phyloP scores from a whole-genome alignment of 345 rosid genomes.

The Populus ilicifolia region DNA sequence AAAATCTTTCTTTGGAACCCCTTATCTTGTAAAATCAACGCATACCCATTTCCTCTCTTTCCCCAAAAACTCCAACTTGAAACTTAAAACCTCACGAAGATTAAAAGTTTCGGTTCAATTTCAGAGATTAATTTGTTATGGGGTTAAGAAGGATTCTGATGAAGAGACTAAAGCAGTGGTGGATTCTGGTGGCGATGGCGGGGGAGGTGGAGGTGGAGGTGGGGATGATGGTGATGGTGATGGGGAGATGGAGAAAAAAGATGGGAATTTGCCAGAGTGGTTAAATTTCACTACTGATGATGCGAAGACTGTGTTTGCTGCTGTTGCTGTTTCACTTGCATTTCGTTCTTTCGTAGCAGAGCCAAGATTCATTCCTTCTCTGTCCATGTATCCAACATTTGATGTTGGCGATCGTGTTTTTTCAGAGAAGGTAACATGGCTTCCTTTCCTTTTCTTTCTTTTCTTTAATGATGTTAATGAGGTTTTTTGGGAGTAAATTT shows the following conservation, averaged over 20 bases:
- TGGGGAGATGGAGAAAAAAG: slow-evolving; percentile 37
- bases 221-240: slow-evolving; percentile 39
- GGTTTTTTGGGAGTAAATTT: neutral
- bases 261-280: slow-evolving; percentile 78
- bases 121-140: slow-evolving; percentile 25
- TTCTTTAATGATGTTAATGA: neutral
- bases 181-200: slow-evolving; percentile 31
- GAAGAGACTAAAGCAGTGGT: slow-evolving; percentile 42
- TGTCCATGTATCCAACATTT: slow-evolving; percentile 98
- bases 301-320: slow-evolving; percentile 73
- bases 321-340: slow-evolving; percentile 68
- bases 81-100: slow-evolving; percentile 7
- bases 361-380: slow-evolving; percentile 91
- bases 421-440: slow-evolving; percentile 73
- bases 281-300: slow-evolving; percentile 64
- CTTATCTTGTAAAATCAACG: neutral
- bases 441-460: neutral
- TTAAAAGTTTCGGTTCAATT: slow-evolving; percentile 14
- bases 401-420: slow-evolving; percentile 92
- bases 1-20: slow-evolving; percentile 5
- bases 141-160: slow-evolving; percentile 51
- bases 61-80: slow-evolving; percentile 6
- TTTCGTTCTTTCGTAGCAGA: slow-evolving; percentile 84
- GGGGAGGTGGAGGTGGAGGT: slow-evolving; percentile 4
- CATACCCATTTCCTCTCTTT: slow-evolving; percentile 8